Evolutionary conservation across 1,139 yeast species (phyloP).

Genomic region (Suhomyces bolitotheri): DNA sequence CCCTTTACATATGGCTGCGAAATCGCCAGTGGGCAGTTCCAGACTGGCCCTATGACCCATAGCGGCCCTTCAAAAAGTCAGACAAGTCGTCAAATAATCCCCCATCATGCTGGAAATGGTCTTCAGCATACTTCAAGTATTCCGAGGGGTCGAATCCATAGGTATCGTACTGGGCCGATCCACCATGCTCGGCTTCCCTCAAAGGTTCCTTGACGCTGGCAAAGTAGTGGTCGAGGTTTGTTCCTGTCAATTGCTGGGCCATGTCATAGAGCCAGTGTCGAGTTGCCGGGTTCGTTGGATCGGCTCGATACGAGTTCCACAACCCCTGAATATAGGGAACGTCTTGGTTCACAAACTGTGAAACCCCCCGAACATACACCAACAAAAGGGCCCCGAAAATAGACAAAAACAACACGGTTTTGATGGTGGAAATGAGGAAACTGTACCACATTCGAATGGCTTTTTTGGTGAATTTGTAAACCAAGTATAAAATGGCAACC

Average conservation of each 20-base stretch:
- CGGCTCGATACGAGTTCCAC: conserved; percentile 1
- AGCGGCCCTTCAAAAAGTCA: neutral
- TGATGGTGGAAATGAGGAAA: conserved; percentile 24
- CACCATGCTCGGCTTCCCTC: neutral
- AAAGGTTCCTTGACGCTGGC: conserved; percentile 7
- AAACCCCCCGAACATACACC: conserved; percentile 21
- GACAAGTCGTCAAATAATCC: conserved; percentile 6
- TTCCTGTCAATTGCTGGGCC: neutral
- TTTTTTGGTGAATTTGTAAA: conserved; percentile 23
- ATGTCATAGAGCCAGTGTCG: conserved; percentile 3
- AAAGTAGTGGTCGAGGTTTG: conserved; percentile 5
- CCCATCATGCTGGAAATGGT: conserved; percentile 19
- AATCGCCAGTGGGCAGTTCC: too few relatives aligned
- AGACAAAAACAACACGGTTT: conserved; percentile 18
- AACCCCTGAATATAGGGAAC: conserved; percentile 10
- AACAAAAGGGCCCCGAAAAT: conserved; percentile 13
- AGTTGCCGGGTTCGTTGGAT: neutral
- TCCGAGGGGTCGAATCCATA: conserved; percentile 7
- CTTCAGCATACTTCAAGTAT: conserved; percentile 23
- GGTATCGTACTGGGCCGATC: neutral
- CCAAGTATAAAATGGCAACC: conserved; percentile 23
- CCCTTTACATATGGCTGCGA: too few relatives aligned
- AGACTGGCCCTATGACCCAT: too few relatives aligned
- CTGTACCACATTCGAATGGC: conserved; percentile 30
- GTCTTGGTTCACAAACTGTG: conserved; percentile 15